Base-by-base conservation (phyloP, 2,329 filamentous ascomycete genomes). In the Clonostachys rosea region DNA sequence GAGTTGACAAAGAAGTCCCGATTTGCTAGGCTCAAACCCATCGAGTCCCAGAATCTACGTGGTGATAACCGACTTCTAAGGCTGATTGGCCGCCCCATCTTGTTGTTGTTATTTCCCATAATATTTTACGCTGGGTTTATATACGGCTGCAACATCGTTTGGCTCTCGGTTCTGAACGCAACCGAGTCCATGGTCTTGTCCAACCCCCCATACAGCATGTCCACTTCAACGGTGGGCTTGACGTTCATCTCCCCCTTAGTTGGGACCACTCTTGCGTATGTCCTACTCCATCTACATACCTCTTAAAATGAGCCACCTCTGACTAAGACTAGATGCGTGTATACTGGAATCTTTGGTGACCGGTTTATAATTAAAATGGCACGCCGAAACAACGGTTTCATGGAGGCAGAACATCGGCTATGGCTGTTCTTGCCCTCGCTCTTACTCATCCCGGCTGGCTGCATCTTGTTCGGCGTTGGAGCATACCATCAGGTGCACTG, bases 71-170 rank as follows among this genome's bases (percentile, higher is more conserved):
- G 39, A 24, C 13, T 45, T 16, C 33, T 37, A 9, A 11, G 35
- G 2, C 12, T 44, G 61, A 46, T 74, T 10, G 55, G 65, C 45
- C 67, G 70, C 13, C 71, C 69, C 1, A 67, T 66, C 45, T 53
- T 58, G 52, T 69, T 71, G 65, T 58, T 71, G 5, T 59, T 59
- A 2, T 73, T 67, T 64, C 70, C 70, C 0, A 24, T 69, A 14
- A 63, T 73, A 16, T 67, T 71, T 42, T 73, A 67, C 46, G 57
- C 66, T 1, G 68, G 69, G 10, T 71, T 72, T 44, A 64, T 64
- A 9, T 72, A 71, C 47, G 68, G 69, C 3, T 65, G 65, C 0
- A 68, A 70, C 30, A 59, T 72, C 4, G 61, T 70, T 37, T 40
- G 14, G 34, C 34, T 46, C 14, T 36, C 20, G 9, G 13, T 45